Base-by-base conservation (phyloP, 768 basidiomycete species). In the Rhizopogon vesiculosus region DNA sequence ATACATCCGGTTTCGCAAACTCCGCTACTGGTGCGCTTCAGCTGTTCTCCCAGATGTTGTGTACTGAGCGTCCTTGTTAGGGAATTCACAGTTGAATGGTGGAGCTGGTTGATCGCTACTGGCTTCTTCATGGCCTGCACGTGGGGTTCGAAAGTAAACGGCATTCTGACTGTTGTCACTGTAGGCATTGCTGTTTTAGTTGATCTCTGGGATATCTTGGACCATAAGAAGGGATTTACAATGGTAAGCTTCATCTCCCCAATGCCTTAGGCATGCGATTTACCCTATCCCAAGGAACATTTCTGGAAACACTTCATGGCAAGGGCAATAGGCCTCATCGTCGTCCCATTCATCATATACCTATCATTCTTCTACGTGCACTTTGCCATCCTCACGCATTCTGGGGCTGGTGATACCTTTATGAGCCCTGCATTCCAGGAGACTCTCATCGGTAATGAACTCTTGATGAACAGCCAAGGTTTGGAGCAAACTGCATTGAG, bases 351-450 rank as follows among this genome's bases (percentile, higher is more conserved):
- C 62, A 72, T 91, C 54, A 79, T 98, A 49, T 99, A 99, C 70
- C 82, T 98, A 3, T 87, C 88, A 15, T 93, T 96, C 80, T 99
- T 99, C 80, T 99, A 89, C 73, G 73, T 97, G 25, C 97, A 99
- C 71, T 96, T 99, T 66, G 77, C 87, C 28, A 78, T 98, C 59
- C 84, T 98, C 61, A 89, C 77, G 7, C 80, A 86, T 60, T 94
- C 94, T 10, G 97, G 97, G 25, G 82, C 94, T 33, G 97, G 97
- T 5, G 97, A 98, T 66, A 78, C 80, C 40, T 99, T 98, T 76
- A 98, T 98, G 97, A 93, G 90, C 67, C 95, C 97, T 6, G 87
- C 86, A 5, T 99, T 99, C 84, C 97, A 99, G 72, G 94, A 98
- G 74, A 97, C 94, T 16, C 77, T 99, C 50, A 71, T 78, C 19